These are phyloP conservation scores for Musa balbisiana DNA, from an alignment of 202 grass and related monocot species.

Conservation along the genomic window DNA sequence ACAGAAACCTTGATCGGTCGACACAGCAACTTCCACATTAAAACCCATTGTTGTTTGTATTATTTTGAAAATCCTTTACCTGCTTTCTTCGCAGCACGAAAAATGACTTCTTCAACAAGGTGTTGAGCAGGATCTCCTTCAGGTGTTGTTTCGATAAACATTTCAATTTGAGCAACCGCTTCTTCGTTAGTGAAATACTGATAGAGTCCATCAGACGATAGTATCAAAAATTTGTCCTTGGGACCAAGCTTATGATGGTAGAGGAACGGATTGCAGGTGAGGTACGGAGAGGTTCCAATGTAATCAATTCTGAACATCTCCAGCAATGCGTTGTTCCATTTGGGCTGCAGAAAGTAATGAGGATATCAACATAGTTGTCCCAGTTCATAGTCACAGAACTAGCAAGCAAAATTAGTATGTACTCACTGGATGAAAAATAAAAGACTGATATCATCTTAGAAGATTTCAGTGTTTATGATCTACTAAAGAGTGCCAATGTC, in stretches of 20 bases:
- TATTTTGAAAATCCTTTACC: constrained; percentile 27
- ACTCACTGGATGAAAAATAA: too few species aligned
- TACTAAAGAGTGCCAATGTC: too few species aligned
- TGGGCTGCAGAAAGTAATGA: constrained; percentile 36
- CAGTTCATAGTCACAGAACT: too few species aligned
- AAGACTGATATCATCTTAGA: too few species aligned
- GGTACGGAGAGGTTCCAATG: constrained; percentile 62
- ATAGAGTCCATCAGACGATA: constrained; percentile 91
- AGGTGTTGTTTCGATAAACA: constrained; percentile 73
- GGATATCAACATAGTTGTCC: background rate
- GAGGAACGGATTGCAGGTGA: constrained; percentile 78
- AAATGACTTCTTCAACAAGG: constrained; percentile 89
- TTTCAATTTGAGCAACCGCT: constrained; percentile 67
- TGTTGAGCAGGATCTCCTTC: constrained; percentile 92
- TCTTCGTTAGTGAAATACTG: constrained; percentile 97
- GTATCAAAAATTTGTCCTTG: constrained; percentile 80
- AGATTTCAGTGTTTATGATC: too few species aligned
- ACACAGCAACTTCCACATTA: background rate
- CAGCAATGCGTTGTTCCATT: constrained; percentile 63
- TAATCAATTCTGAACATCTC: constrained; percentile 77
- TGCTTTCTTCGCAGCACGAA: constrained; percentile 88
- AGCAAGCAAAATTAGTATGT: too few species aligned
- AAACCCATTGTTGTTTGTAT: background rate
- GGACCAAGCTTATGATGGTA: constrained; percentile 59
- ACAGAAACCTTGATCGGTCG: background rate